Conservation (phyloP, 139 green algal genomes). For the Coccomyxa sp. region DNA sequence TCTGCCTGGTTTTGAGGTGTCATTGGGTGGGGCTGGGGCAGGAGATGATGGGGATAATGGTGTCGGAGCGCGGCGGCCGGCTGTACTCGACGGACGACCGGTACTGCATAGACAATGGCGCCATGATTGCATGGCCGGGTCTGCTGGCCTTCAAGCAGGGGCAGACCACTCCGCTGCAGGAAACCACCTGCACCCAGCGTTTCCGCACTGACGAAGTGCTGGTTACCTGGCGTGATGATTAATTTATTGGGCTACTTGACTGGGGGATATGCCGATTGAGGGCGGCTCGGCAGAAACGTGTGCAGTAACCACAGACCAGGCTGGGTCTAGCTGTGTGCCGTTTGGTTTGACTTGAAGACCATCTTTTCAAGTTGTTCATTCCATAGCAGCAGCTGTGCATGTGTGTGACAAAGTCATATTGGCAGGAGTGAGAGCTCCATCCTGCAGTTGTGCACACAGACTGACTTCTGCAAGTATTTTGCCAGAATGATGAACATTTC, state of each 20-base stretch:
- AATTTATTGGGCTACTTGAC: neutral
- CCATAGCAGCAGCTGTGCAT: too few species aligned
- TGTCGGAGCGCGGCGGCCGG: conserved; percentile 58
- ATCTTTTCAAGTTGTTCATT: too few species aligned
- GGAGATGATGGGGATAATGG: conserved; percentile 44
- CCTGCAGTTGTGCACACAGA: too few species aligned
- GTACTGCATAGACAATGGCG: conserved; percentile 94
- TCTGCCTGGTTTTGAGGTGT: neutral
- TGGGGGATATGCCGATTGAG: too few species aligned
- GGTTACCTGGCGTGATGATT: conserved; percentile 56
- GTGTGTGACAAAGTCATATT: too few species aligned
- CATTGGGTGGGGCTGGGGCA: neutral
- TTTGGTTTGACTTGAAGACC: too few species aligned
- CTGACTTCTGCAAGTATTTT: too few species aligned
- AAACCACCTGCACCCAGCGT: conserved; percentile 77
- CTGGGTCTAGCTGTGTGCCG: too few species aligned
- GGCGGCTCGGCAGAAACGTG: too few species aligned
- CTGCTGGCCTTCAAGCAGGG: conserved; percentile 62
- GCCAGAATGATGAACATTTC: too few species aligned
- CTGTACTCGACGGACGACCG: conserved; percentile 53
- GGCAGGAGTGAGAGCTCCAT: too few species aligned
- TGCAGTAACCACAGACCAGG: too few species aligned
- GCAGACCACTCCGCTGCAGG: conserved; percentile 43
- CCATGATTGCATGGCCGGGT: conserved; percentile 93
- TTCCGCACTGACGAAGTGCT: conserved; percentile 84